phyloP scores from a whole-genome alignment of 2,329 filamentous ascomycete genomes.

The Fusarium liriodendri region DNA sequence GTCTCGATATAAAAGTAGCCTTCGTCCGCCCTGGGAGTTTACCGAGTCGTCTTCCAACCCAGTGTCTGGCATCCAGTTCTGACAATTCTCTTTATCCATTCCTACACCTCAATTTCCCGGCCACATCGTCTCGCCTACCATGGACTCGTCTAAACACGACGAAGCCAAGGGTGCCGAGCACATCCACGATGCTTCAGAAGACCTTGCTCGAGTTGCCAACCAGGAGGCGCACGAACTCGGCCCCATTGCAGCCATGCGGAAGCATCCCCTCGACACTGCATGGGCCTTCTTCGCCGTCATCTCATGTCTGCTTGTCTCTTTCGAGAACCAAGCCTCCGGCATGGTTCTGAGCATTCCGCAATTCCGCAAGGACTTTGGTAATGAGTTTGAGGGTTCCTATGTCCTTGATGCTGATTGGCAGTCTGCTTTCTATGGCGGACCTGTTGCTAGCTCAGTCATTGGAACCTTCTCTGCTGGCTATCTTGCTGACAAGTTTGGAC shows the following conservation, averaged over 20 bases:
- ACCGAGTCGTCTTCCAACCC: neutral
- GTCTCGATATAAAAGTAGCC: constrained; percentile 15
- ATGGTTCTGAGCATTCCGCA: constrained; percentile 33
- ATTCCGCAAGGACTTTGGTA: constrained; percentile 35
- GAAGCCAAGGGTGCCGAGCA: constrained; percentile 12
- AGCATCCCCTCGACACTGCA: constrained; percentile 10
- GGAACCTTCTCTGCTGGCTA: constrained; percentile 41
- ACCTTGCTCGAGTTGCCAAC: constrained; percentile 14
- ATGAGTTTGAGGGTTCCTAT: constrained; percentile 22
- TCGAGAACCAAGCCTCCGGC: constrained; percentile 43
- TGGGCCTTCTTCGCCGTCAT: constrained; percentile 24
- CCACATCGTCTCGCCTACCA: neutral
- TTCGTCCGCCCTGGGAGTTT: neutral
- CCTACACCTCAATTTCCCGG: neutral
- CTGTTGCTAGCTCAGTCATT: constrained; percentile 39
- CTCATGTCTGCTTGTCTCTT: constrained; percentile 27
- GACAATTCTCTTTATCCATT: neutral
- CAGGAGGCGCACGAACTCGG: constrained; percentile 20
- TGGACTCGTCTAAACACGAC: constrained; percentile 11
- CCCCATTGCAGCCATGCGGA: constrained; percentile 13
- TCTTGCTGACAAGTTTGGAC: constrained; percentile 40
- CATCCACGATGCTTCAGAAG: constrained; percentile 15
- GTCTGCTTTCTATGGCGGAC: constrained; percentile 42
- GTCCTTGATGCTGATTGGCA: constrained; percentile 46
- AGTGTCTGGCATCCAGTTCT: neutral